Evolutionary conservation across 805 yeast species (phyloP), one percentile per base, ranked within the genome.

Genomic region (Lachancea nothofagi): DNA sequence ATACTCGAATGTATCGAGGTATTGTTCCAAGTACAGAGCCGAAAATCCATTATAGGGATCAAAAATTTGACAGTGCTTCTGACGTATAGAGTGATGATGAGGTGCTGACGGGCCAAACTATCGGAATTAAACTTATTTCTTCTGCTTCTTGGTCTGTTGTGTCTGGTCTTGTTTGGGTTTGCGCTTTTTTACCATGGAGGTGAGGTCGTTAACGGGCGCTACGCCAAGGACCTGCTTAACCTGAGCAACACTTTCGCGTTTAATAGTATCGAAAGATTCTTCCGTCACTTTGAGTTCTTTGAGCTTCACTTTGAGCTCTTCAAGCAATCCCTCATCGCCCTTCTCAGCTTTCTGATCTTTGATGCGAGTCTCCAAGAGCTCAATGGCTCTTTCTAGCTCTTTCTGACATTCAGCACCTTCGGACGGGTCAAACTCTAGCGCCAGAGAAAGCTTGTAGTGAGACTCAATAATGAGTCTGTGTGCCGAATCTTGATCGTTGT

Each of bases 401-500:
- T 69, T 68, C 3, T 75, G 69, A 6, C 87, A 83, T 47, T 68
- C 64, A 6, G 59, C 54, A 39, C 74, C 71, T 50, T 71, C 65
- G 0, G 51, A 48, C 0, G 70, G 69, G 47, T 72, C 72, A 31
- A 83, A 81, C 52, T 88, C 96, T 41, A 75, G 65, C 0, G 95
- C 93, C 36, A 87, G 66, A 0, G 95, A 81, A 28, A 85, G 66
- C 61, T 84, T 85, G 65, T 80, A 88, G 59, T 83, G 83, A 0
- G 87, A 79, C 58, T 87, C 95, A 13, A 89, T 79, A 7, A 85
- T 67, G 31, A 78, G 61, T 2, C 82, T 67, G 2, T 64, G 60
- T n/a, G 61, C 59, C 2, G 72, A 71, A 33, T 49, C 49, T 10
- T 29, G 29, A 6, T 12, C 25, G 8, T 30, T 31, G 22, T 35